Evolutionary conservation across 2,329 filamentous ascomycete genomes (phyloP), one percentile per base, ranked within the genome.

Genomic region (Ascochyta lentis): DNA sequence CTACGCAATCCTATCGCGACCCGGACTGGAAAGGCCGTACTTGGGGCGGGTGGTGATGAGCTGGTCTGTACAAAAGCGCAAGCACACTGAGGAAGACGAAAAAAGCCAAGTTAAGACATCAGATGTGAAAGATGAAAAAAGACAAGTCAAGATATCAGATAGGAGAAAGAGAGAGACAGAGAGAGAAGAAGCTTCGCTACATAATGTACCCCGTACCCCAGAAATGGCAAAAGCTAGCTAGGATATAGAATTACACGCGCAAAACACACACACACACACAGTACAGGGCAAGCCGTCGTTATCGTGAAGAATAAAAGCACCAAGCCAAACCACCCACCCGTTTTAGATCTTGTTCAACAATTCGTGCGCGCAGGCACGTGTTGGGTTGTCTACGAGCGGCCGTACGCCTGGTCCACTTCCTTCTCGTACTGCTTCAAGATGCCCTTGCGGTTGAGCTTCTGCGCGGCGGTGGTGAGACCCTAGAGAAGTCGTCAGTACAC

Each of bases 21-120:
- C 84, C 83, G 12, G 91, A 94, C 76, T 85, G 85, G 78, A 79
- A 77, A 58, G 82, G 79, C 1, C 61, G 72, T 34, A 67, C 68
- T 1, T 83, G 80, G 80, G 60, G 24, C 38, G 69, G 59, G 2
- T 69, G 44, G 34, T 47, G 16, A 33, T 19, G 26, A 13, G 19
- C 4, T 7, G 22, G 6, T 13, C 19, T 22, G 22, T 13, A 39
- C 6, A 13, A 2, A 16, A 8, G 31, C 31, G 1, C 3, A 29
- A 34, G 31, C 13, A 4, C 2, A n/a, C 13, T 6, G n/a, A 19
- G 31, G 16, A 2, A 16, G 7, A 15, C 2, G 15, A 23, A 23
- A 23, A 4, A 34, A 19, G 19, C 16, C 6, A 8, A n/a, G 15
- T 27, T 16, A 10, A 19, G 26, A 22, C 16, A 10, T 23, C 16